Evolutionary conservation across 1,284 basidiomycete genomes (phyloP).

Genomic region (Amylostereum chailletii): DNA sequence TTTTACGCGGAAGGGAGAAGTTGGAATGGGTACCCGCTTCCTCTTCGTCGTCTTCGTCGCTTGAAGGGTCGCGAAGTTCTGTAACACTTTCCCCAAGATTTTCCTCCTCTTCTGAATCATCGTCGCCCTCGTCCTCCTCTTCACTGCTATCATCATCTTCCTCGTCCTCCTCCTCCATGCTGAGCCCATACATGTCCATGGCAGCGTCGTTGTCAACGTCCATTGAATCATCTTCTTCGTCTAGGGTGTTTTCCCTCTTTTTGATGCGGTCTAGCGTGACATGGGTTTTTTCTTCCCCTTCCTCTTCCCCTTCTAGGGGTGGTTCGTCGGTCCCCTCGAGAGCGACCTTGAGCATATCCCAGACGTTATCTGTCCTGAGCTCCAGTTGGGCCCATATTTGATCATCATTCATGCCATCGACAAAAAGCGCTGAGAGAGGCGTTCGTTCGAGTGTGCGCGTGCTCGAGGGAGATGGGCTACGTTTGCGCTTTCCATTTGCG

Average conservation of each 20-base stretch:
- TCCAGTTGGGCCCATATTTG: slow-evolving; percentile 95
- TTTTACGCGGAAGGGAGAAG: neutral
- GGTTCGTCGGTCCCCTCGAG: slow-evolving; percentile 37
- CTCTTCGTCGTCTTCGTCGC: slow-evolving; percentile 36
- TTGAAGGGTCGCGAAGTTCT: slow-evolving; percentile 39
- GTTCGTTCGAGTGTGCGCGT: slow-evolving; percentile 49
- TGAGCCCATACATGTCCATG: too few relatives aligned
- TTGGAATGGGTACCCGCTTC: slow-evolving; percentile 10
- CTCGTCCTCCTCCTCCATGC: slow-evolving; percentile 20
- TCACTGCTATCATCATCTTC: slow-evolving; percentile 26
- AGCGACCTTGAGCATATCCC: slow-evolving; percentile 51
- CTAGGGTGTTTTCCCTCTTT: slow-evolving; percentile 16
- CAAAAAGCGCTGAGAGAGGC: slow-evolving; percentile 67
- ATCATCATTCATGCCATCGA: slow-evolving; percentile 79
- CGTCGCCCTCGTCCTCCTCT: slow-evolving; percentile 24
- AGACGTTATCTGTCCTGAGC: slow-evolving; percentile 59
- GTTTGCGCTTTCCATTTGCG: slow-evolving; percentile 33
- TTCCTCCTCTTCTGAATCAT: slow-evolving; percentile 22
- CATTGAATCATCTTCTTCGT: slow-evolving; percentile 24
- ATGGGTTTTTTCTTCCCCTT: slow-evolving; percentile 9
- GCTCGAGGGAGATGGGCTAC: slow-evolving; percentile 26
- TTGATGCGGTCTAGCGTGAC: slow-evolving; percentile 18
- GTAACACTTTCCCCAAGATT: slow-evolving; percentile 30
- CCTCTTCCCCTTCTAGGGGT: too few relatives aligned
- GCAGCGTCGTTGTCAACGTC: slow-evolving; percentile 29